A percentile compares a stretch with the other conserved stretches of the same genome.
Evolutionary conservation across 306 rosid genomes (phyloP).

Genomic region (Macrotyloma uniflorum): DNA sequence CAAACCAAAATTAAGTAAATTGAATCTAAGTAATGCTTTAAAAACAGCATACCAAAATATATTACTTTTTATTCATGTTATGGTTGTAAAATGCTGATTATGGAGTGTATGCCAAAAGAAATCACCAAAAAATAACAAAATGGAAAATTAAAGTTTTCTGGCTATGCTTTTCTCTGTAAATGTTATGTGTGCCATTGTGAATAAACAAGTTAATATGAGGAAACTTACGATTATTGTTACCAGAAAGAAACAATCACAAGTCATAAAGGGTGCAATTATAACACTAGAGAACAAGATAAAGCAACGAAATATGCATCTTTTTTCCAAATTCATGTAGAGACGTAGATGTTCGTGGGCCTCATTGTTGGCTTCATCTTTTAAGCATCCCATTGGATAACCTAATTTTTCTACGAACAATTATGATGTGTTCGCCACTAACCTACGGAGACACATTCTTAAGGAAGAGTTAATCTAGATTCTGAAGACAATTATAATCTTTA

Average conservation of each 20-base stretch:
- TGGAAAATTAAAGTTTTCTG: neutral
- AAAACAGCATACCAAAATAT: neutral
- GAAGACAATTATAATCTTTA: constrained; percentile 25
- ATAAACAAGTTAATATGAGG: neutral
- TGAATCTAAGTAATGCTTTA: neutral
- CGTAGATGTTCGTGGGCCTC: neutral
- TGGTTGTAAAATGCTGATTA: neutral
- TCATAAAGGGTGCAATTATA: neutral
- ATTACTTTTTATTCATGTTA: neutral
- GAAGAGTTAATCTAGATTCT: constrained; percentile 29
- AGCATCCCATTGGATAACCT: neutral
- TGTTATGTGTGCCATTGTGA: neutral
- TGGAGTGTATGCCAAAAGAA: neutral
- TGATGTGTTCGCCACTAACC: constrained; percentile 34
- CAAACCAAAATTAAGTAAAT: neutral
- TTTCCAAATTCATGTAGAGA: neutral
- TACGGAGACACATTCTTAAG: constrained; percentile 26
- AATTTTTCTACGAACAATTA: constrained; percentile 25
- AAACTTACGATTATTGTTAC: neutral
- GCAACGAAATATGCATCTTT: neutral
- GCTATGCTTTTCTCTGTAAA: neutral
- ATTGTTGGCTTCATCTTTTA: constrained; percentile 23
- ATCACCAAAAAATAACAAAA: neutral
- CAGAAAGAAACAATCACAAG: neutral
- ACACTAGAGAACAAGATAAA: neutral